Base-by-base conservation (phyloP, 1,139 yeast species). In the Yamadazyma songkhlaensis region DNA sequence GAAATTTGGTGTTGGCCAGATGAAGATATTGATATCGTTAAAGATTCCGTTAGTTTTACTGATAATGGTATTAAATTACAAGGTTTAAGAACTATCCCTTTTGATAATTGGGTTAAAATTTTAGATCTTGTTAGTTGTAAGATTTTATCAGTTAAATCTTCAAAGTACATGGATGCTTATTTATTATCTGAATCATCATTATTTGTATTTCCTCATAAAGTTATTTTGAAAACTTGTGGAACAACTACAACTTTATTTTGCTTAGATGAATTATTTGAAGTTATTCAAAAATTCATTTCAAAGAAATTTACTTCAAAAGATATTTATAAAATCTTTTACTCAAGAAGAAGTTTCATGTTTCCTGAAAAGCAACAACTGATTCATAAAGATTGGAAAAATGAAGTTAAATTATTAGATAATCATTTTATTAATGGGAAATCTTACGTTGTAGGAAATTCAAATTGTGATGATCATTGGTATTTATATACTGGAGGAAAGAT, bases 221-320 rank as follows among this genome's bases (percentile, higher is more conserved):
- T 90, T 48, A 81, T 90, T 41, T 72, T 92, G 55, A 92, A 92
- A 62, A 92, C 98, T 10, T 92, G 98, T 60, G 98, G 98, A 9
- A 90, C 97, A 10, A 92, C 97, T 2, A 88, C 97, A 2, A 83
- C 96, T 1, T 72, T 92, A 45, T 77, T 81, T 24, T 92, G 97
- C 50, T 64, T 92, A 29, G 80, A 78, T 23, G 73, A 77, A 39
- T 64, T 90, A 42, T 76, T 84, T 47, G 74, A 75, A 31, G 60
- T 78, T 20, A 45, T 44, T 22, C 46, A 42, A 24, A 36, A 46
- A 6, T 53, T 42, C 40, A 47, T 53, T 17, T 37, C 37, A 25
- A 47, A 41, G 20, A 39, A 37, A 17, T 36, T 51, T 34, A 38
- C 55, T n/a, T 45, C 66, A 43, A 47, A 50, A 40, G 46, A 57